Percentiles rank a stretch among this genome's conserved stretches.
Evolutionary conservation across 169 alveolate genomes (phyloP).

Genomic region (Eimeria tenella): DNA sequence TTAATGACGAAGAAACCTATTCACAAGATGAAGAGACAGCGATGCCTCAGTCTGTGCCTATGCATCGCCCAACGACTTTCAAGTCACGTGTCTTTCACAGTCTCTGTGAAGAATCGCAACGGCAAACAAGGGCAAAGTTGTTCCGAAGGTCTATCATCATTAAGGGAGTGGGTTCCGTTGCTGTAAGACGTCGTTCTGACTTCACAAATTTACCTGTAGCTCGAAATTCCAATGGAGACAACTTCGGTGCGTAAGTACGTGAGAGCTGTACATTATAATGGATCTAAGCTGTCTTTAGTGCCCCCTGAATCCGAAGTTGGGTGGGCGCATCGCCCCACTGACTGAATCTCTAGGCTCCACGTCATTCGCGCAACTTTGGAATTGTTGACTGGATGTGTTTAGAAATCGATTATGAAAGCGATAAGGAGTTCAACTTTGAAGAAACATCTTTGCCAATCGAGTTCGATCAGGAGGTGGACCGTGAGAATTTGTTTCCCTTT

Average conservation of each 20-base stretch:
- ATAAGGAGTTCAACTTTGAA: neutral
- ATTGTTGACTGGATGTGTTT: too few species aligned
- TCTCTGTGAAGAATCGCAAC: conserved; percentile 28
- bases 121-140: neutral
- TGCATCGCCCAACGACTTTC: conserved; percentile 5
- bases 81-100: conserved; percentile 53
- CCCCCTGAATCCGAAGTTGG: too few species aligned
- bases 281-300: neutral
- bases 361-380: too few species aligned
- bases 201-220: too few species aligned
- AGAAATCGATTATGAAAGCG: neutral
- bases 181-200: conserved; percentile 24
- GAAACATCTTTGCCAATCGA: neutral
- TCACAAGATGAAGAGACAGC: neutral
- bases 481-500: conserved; percentile 8
- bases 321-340: too few species aligned
- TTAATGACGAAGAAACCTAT: neutral
- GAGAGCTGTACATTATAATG: neutral
- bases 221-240: neutral
- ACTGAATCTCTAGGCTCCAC: too few species aligned
- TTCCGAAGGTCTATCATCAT: conserved; percentile 41
- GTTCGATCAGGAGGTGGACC: conserved; percentile 11
- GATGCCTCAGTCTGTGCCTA: neutral
- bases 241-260: neutral
- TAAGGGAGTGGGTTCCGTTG: conserved; percentile 56